Evolutionary conservation across 768 basidiomycete species (phyloP), one percentile per base, ranked within the genome.

Genomic region (Tricholoma saponaceum): DNA sequence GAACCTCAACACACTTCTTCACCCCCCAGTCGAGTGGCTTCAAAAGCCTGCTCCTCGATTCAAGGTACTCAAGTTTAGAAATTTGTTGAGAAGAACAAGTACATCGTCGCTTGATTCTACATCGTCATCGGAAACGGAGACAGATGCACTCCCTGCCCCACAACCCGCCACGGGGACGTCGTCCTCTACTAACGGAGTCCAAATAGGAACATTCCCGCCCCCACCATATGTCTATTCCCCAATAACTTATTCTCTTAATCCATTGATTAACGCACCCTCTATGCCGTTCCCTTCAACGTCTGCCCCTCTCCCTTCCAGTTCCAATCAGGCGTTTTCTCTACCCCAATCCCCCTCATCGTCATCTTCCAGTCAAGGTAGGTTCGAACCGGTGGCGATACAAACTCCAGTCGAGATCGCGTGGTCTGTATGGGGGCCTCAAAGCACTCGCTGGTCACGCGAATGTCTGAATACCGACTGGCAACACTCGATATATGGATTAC

Each of bases 381-480:
- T 22, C 49, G 43, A 41, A 23, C 18, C 50, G 5, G 23, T 51
- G 18, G 18, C 32, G 6, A 41, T 47, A 26, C 43, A 50, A 47
- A 35, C 44, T n/a, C 47, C 57, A 18, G 61, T 59, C 20, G 60
- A 66, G 22, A 64, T 81, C 28, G 72, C 77, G 3, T 83, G 81
- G 81, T 71, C 76, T 6, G 68, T 70, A 18, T 83, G 83, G 82
- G 83, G 82, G 12, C 79, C 79, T 1, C 64, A 67, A 32, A 76
- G 70, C 61, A 82, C 82, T 8, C 76, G 82, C 10, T 83, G 83
- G 82, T 83, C 83, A 60, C 71, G 74, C 54, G 80, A 81, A 61
- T 69, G 69, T 50, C 63, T 79, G 43, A 77, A 72, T 63, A 80
- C 78, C 5, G 80, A 84, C 62, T 82, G 81, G 81, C 80, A 83